These are phyloP conservation scores for Myrica gale DNA, from an alignment of 306 rosid genomes.

Conservation along the genomic window DNA sequence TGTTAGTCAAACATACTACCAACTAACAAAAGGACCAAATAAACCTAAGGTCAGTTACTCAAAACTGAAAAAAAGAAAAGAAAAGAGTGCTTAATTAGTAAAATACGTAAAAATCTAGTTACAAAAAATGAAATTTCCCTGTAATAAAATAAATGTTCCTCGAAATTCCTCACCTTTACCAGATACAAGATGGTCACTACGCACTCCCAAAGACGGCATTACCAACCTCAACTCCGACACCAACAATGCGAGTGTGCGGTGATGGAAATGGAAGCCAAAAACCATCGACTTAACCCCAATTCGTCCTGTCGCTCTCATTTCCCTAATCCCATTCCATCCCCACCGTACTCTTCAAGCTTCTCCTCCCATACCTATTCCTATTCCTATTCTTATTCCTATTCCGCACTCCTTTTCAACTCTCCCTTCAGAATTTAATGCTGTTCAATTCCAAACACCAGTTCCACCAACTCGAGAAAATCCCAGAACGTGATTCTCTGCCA, in stretches of 20 bases:
- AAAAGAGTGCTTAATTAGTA: no score
- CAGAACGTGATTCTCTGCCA: constrained; percentile 1
- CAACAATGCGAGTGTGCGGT: constrained; percentile 25
- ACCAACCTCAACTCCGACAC: constrained; percentile 14
- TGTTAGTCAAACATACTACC: no score
- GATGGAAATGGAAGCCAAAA: constrained; percentile 45
- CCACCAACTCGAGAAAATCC: constrained; percentile 16
- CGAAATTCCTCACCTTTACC: no score
- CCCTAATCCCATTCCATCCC: constrained; percentile 33
- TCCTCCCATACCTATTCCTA: neutral
- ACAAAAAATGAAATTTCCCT: no score
- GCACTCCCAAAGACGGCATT: neutral
- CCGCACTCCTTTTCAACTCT: neutral
- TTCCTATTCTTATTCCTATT: neutral
- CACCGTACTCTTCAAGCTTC: constrained; percentile 31
- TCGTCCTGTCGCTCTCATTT: constrained; percentile 25
- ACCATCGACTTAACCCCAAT: constrained; percentile 10
- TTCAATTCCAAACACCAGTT: neutral
- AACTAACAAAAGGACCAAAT: no score
- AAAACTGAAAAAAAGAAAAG: no score
- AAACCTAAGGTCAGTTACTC: no score
- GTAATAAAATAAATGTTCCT: no score
- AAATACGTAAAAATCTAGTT: no score
- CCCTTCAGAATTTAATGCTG: constrained; percentile 9
- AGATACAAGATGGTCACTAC: no score